A percentile compares a stretch with the other conserved stretches of the same genome.
These are phyloP conservation scores for Mortierella claussenii DNA, from an alignment of 192 early-diverging fungal genomes.

Conservation along the genomic window DNA sequence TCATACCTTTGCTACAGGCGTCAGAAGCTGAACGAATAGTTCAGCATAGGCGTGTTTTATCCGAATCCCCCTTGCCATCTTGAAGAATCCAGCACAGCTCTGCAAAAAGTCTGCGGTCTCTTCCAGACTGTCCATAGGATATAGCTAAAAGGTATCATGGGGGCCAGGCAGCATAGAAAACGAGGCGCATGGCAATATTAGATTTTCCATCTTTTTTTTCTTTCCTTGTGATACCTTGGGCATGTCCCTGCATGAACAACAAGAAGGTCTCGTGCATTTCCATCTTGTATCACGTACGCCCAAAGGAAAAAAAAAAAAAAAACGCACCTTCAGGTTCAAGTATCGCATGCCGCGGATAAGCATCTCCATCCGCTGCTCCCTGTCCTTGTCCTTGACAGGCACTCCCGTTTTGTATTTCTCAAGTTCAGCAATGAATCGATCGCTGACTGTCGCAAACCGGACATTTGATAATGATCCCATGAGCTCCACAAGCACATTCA, in stretches of 20 bases:
- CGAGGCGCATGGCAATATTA: too few relatives aligned
- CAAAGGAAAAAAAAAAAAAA: neutral
- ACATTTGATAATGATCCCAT: slow-evolving; percentile 92
- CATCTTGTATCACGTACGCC: neutral
- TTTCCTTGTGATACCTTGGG: too few relatives aligned
- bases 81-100: slow-evolving; percentile 90
- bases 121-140: slow-evolving; percentile 92
- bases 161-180: too few relatives aligned
- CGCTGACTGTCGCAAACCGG: slow-evolving; percentile 92
- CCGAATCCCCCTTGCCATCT: slow-evolving; percentile 76
- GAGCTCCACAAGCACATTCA: slow-evolving; percentile 92
- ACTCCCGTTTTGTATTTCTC: slow-evolving; percentile 73
- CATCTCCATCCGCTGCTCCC: slow-evolving; percentile 86
- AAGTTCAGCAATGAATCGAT: slow-evolving; percentile 91
- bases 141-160: slow-evolving; percentile 79
- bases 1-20: slow-evolving; percentile 85
- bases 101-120: slow-evolving; percentile 95
- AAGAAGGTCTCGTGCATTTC: neutral
- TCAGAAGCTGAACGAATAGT: slow-evolving; percentile 89
- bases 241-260: neutral
- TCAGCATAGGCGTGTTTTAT: slow-evolving; percentile 94
- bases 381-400: slow-evolving; percentile 62
- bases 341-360: slow-evolving; percentile 92
- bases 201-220: too few relatives aligned
- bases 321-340: slow-evolving; percentile 82